Base-by-base conservation (phyloP, 2,329 filamentous ascomycete genomes). In the Penicillium sp. region DNA sequence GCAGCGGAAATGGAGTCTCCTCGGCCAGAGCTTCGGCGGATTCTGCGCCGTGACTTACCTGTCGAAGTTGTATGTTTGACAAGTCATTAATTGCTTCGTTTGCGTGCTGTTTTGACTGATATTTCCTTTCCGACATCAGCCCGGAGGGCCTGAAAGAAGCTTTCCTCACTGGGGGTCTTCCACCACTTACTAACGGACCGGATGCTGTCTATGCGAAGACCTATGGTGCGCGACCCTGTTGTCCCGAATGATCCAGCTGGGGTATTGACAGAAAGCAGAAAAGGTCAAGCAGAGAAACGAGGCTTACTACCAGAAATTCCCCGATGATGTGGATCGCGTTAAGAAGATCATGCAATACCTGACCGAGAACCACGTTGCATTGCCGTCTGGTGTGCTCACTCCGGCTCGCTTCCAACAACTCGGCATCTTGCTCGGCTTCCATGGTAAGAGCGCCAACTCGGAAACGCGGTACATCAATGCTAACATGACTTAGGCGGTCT, bases 1-100 rank as follows among this genome's bases (percentile, higher is more conserved):
- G 40, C 83, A 87, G 65, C 81, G 83, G 66, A 84, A 85, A 65
- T 96, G 91, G 92, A 87, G 84, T 50, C 80, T 93, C 27, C 86
- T 95, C 54, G 92, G 92, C 8, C 92, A 96, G 72, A 91, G 86
- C 13, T 97, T 95, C 68, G 92, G 92, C 33, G 92, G 92, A 1
- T 96, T 95, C 69, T 88, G 90, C 64, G 80, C 78, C 40, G 76
- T 89, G 29, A 92, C 87, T 7, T 97, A 96, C 68, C 79, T 97
- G 13, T 93, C 87, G 2, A 83, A 88, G 66, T 84, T 77, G 75
- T 78, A 59, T 65, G 74, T 69, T n/a, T 0, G 12, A 35, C 18
- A 46, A 3, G 37, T 9, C 10, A 19, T 16, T 4, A 1, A 22
- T 22, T 11, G 12, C 35, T 9, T 14, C 2, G 19, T 29, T n/a